Percentiles rank a stretch among this genome's conserved stretches.
phyloP scores from a whole-genome alignment of 495 filamentous ascomycete genomes.

The Rusavskia elegans region DNA sequence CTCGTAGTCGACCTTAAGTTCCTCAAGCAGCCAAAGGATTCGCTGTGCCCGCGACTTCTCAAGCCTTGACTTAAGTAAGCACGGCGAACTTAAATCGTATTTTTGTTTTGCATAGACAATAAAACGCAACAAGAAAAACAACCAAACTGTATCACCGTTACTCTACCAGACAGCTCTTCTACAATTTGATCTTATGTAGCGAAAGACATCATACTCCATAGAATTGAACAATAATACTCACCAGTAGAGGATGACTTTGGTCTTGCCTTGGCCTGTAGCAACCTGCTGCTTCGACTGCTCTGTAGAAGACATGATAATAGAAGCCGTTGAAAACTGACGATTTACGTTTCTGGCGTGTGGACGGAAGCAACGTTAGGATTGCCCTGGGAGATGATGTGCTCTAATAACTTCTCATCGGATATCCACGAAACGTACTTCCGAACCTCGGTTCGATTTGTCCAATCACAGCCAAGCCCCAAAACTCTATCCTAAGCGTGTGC shows the following conservation, averaged over 20 bases:
- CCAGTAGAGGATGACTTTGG: conserved; percentile 1
- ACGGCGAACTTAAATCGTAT: not conserved
- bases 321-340: no score
- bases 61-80: conserved; percentile 35
- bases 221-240: not conserved
- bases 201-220: not conserved
- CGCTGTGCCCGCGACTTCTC: conserved; percentile 67
- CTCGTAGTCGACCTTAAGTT: conserved; percentile 62
- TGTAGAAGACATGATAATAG: no score
- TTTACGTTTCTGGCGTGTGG: no score
- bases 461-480: not conserved
- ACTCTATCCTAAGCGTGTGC: no score
- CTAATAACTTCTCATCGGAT: no score
- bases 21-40: conserved; percentile 80
- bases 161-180: no score
- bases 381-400: no score
- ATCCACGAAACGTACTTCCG: not conserved
- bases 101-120: not conserved
- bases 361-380: no score
- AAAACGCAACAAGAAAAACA: not conserved
- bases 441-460: not conserved
- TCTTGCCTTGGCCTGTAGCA: not conserved
- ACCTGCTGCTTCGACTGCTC: not conserved
- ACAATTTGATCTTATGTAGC: no score
- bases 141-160: not conserved